These are phyloP conservation scores for Calonectria pteridis DNA, from an alignment of 2,329 filamentous ascomycete species.

Conservation along the genomic window DNA sequence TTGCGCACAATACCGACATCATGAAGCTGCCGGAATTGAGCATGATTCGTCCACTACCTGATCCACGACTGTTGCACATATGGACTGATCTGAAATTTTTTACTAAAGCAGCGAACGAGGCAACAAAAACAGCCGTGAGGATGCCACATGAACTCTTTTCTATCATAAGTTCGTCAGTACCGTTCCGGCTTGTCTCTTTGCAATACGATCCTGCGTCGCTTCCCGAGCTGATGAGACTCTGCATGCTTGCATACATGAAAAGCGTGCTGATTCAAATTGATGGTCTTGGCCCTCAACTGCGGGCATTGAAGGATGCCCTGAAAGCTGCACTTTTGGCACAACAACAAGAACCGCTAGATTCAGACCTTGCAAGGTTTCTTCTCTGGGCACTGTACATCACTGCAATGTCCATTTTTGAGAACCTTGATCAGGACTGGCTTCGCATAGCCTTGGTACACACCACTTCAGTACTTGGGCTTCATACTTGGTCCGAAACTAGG, in stretches of 20 bases:
- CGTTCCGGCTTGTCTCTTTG: conserved; percentile 38
- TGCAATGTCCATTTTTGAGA: conserved; percentile 26
- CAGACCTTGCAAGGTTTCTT: conserved; percentile 1
- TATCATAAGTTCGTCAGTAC: conserved; percentile 36
- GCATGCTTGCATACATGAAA: conserved; percentile 43
- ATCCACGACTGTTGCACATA: conserved; percentile 36
- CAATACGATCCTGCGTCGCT: conserved; percentile 26
- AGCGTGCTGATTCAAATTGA: conserved; percentile 30
- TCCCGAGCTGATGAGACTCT: conserved; percentile 30
- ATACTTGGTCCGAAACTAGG: conserved; percentile 17
- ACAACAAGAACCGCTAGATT: background rate
- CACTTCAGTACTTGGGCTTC: background rate
- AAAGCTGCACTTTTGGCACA: conserved; percentile 11
- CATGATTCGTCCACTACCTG: conserved; percentile 18
- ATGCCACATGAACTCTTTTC: conserved; percentile 34
- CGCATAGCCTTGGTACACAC: conserved; percentile 7
- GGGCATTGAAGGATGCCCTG: background rate
- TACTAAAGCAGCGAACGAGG: conserved; percentile 37
- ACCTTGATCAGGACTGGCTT: conserved; percentile 23
- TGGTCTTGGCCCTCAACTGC: conserved; percentile 23
- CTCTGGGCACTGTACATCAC: conserved; percentile 28
- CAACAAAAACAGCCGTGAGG: conserved; percentile 33
- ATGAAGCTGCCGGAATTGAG: conserved; percentile 23
- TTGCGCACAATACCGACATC: conserved; percentile 9
- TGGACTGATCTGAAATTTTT: conserved; percentile 43